A percentile compares a stretch with the other conserved stretches of the same genome.
Conservation (phyloP, 2,329 filamentous ascomycete species). For the Thielaviopsis populi region DNA sequence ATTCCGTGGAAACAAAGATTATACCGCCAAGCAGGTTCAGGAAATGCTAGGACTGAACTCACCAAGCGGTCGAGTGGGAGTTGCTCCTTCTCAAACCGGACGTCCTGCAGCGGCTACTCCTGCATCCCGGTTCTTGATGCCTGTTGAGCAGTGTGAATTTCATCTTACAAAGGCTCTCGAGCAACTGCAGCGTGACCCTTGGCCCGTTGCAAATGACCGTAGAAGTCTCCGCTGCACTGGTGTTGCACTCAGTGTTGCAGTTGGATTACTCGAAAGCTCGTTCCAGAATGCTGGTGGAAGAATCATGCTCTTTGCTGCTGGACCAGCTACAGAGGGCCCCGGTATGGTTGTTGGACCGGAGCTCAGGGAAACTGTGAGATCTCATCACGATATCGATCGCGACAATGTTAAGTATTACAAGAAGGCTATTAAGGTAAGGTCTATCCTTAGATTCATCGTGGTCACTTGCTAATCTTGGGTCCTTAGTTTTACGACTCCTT, state of each 20-base stretch:
- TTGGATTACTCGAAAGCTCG: constrained; percentile 80
- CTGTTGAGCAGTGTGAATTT: constrained; percentile 90
- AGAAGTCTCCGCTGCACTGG: constrained; percentile 84
- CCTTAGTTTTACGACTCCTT: constrained; percentile 79
- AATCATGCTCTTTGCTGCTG: constrained; percentile 95
- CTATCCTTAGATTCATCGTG: constrained; percentile 18
- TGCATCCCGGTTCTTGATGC: constrained; percentile 78
- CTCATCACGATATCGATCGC: constrained; percentile 95
- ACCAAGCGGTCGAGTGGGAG: constrained; percentile 54
- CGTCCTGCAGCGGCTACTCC: constrained; percentile 62
- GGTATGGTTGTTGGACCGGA: constrained; percentile 95
- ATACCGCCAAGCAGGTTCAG: constrained; percentile 95
- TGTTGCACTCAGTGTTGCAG: constrained; percentile 88
- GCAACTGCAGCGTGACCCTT: constrained; percentile 89
- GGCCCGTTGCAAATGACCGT: constrained; percentile 90
- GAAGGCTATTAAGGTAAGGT: constrained; percentile 76
- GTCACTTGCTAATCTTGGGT: constrained; percentile 17
- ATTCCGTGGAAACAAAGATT: constrained; percentile 95
- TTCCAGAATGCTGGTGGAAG: constrained; percentile 92
- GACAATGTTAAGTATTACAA: constrained; percentile 99
- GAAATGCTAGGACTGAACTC: constrained; percentile 87
- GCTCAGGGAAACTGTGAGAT: constrained; percentile 88
- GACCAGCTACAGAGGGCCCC: constrained; percentile 86
- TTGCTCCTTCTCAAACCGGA: constrained; percentile 60
- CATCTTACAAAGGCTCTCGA: constrained; percentile 93